A percentile compares a stretch with the other conserved stretches of the same genome.
phyloP scores from a whole-genome alignment of 2,329 filamentous ascomycete species.

The Penicillium decumbens region DNA sequence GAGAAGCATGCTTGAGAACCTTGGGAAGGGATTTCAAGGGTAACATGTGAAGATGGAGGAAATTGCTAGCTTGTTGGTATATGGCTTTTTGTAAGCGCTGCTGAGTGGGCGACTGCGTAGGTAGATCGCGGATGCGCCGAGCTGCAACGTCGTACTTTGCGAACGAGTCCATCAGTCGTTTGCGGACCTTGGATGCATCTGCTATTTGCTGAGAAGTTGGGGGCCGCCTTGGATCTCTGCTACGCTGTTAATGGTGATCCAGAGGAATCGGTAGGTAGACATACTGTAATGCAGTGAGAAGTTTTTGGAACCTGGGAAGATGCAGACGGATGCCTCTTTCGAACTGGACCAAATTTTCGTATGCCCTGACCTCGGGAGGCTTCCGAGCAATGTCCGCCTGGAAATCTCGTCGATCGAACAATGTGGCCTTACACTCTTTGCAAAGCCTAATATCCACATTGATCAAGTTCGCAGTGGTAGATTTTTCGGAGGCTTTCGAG shows the following conservation, averaged over 20 bases:
- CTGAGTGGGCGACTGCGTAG: constrained; percentile 67
- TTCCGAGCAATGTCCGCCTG: constrained; percentile 62
- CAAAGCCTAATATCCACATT: constrained; percentile 86
- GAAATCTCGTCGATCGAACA: constrained; percentile 75
- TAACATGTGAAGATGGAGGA: constrained; percentile 86
- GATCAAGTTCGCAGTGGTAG: constrained; percentile 49
- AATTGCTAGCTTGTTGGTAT: constrained; percentile 74
- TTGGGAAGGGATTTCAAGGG: constrained; percentile 72
- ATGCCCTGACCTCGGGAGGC: constrained; percentile 71
- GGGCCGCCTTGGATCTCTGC: constrained; percentile 58
- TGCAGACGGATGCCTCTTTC: constrained; percentile 79
- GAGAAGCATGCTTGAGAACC: constrained; percentile 59
- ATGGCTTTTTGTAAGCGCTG: constrained; percentile 72
- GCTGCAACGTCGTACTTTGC: constrained; percentile 80
- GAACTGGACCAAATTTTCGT: constrained; percentile 79
- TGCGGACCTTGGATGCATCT: constrained; percentile 85
- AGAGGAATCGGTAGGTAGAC: constrained; percentile 14
- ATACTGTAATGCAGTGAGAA: constrained; percentile 66
- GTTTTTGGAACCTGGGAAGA: constrained; percentile 76
- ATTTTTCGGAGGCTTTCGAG: constrained; percentile 44
- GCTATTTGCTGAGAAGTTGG: constrained; percentile 67
- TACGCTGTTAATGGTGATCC: constrained; percentile 8
- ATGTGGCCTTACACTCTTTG: constrained; percentile 71
- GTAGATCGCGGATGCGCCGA: constrained; percentile 72
- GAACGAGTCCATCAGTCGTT: constrained; percentile 81